Conservation (phyloP, 2,329 filamentous ascomycete species). For the Aspergillus nomiae region DNA sequence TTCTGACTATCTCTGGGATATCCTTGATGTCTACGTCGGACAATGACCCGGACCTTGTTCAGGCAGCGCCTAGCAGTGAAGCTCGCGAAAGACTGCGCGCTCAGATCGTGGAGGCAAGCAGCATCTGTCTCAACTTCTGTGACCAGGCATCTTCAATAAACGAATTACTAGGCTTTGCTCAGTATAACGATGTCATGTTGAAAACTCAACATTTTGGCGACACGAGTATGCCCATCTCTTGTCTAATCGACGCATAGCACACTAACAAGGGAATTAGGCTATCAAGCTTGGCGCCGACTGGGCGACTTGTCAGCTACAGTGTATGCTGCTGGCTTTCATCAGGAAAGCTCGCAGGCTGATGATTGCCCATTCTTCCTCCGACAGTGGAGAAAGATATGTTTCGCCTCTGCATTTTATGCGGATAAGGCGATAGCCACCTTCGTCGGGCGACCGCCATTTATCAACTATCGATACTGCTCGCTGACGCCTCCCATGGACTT, state of each 20-base stretch:
- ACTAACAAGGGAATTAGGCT: slow-evolving; percentile 35
- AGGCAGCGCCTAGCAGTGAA: slow-evolving; percentile 21
- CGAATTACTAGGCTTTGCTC: slow-evolving; percentile 38
- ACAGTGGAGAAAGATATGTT: slow-evolving; percentile 44
- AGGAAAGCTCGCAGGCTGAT: slow-evolving; percentile 35
- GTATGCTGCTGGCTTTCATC: slow-evolving; percentile 52
- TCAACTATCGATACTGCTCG: slow-evolving; percentile 47
- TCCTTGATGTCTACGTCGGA: slow-evolving; percentile 34
- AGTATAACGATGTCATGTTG: slow-evolving; percentile 35
- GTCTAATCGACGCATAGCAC: slow-evolving; percentile 12
- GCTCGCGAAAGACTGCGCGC: slow-evolving; percentile 33
- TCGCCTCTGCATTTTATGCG: slow-evolving; percentile 47
- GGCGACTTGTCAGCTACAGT: slow-evolving; percentile 51
- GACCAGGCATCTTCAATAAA: slow-evolving; percentile 36
- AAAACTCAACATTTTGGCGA: slow-evolving; percentile 39
- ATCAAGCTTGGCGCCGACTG: slow-evolving; percentile 50
- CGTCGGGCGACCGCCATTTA: slow-evolving; percentile 52
- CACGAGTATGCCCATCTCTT: slow-evolving; percentile 33
- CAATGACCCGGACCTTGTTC: slow-evolving; percentile 32
- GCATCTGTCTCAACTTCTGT: slow-evolving; percentile 35
- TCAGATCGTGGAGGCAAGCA: slow-evolving; percentile 36
- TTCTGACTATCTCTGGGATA: slow-evolving; percentile 43
- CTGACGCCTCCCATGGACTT: slow-evolving; percentile 40
- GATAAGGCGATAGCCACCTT: slow-evolving; percentile 54
- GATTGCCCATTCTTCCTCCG: slow-evolving; percentile 42